Base-by-base conservation (phyloP, 192 early-diverging fungal genomes). In the Gryganskiella cystojenkinii region DNA sequence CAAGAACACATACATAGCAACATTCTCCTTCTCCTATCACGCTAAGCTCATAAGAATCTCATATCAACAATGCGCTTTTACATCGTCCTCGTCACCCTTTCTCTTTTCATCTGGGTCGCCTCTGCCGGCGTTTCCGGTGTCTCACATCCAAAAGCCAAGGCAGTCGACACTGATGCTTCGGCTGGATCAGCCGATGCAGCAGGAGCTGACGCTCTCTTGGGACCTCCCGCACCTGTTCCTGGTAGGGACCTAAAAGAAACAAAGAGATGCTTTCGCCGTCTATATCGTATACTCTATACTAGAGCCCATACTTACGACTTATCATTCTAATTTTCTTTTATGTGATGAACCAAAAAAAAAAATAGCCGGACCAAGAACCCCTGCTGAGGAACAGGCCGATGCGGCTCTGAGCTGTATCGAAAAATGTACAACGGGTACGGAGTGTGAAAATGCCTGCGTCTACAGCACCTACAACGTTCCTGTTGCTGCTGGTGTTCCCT, bases 351-450 rank as follows among this genome's bases (percentile, higher is more conserved):
- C n/a, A n/a, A n/a, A n/a, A n/a, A n/a, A n/a, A n/a, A n/a, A n/a
- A n/a, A 11, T 35, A 75, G 72, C 59, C 43, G 72, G 64, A 47
- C 44, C 64, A 11, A 53, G 4, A 11, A 61, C 72, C 15, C 15
- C 50, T 27, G 64, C 56, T 0, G 72, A 75, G 31, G 52, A 67
- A 49, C 67, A 53, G 42, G 64, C 64, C 9, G 72, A 75, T 27
- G 10, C 64, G 7, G 59, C 46, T 0, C 35, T 75, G 43, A n/a
- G 17, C 0, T 75, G 72, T 31, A 44, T 75, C 31, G 35, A 33
- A 0, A 43, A 25, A 11, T 75, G 72, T 24, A 19, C 30, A 35
- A 57, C 33, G n/a, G 33, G 6, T 0, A 27, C 25, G 2, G 50
- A 2, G 3, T 75, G 72, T 33, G 43, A 42, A 28, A 75, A 67